Base-by-base conservation (phyloP, 495 filamentous ascomycete genomes). In the Penicillium simplicissimum region DNA sequence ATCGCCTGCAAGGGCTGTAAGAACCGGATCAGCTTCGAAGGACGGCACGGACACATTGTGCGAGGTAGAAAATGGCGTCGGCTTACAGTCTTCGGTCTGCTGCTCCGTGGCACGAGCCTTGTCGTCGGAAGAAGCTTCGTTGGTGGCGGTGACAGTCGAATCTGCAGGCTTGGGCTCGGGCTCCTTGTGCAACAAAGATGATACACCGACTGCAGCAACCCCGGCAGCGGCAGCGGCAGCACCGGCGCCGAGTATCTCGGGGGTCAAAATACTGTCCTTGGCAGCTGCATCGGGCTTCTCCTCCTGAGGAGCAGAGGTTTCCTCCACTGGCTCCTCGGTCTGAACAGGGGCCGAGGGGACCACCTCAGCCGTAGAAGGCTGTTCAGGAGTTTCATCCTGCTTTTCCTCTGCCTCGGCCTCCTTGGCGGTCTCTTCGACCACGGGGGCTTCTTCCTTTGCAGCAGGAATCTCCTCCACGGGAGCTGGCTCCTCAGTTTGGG, bases 1-100 rank as follows among this genome's bases (percentile, higher is more conserved):
- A 51, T 77, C 74, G 13, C 67, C 73, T 61, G 75, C 74, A 52
- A 77, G 73, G 23, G 76, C 69, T 71, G 70, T 66, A 52, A 77
- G 73, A 58, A 66, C 60, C 55, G 71, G 65, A 69, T 80, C 77
- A 69, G 77, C 68, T 66, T 76, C 72, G 59, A 70, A 65, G 10
- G 69, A 72, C 35, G 60, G 63, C 8, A 63, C 63, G 36, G 69
- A 72, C 25, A 40, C 55, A 6, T 70, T 62, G 15, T 63, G 34
- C 55, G 64, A 57, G 35, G 35, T 43, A 58, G 45, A 58, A 37
- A 64, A 57, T 36, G 60, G 67, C 54, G 54, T 35, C 56, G 65
- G 64, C 70, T 74, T 74, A 74, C 70, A 47, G 63, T 70, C 63
- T 56, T 63, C 55, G n/a, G 67, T 57, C 59, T 73, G 62, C 11